Percentiles rank a stretch among this genome's conserved stretches.
phyloP scores from a whole-genome alignment of 179 eudicot genomes.

The Carnegiea gigantea region DNA sequence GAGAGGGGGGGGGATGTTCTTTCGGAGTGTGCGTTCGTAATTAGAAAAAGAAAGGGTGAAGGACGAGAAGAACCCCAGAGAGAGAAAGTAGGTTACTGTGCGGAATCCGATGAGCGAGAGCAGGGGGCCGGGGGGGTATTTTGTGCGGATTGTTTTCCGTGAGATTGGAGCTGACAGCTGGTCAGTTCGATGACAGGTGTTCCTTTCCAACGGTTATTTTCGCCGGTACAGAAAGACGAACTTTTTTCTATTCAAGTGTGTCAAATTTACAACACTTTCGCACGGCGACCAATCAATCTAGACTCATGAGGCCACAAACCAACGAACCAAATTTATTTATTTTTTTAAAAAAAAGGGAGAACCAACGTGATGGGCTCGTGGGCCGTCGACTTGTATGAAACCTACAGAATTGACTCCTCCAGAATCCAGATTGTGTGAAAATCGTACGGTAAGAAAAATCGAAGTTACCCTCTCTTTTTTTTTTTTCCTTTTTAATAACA shows the following conservation, averaged over 20 bases:
- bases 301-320: background rate
- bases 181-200: background rate
- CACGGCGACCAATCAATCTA: background rate
- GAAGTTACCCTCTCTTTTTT: too few species aligned
- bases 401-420: too few species aligned
- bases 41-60: background rate
- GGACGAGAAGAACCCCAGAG: too few species aligned
- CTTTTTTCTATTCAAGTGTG: background rate
- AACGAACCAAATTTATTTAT: too few species aligned
- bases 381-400: too few species aligned
- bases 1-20: background rate
- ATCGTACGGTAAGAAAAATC: too few species aligned
- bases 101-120: background rate
- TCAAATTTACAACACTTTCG: background rate
- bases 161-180: background rate
- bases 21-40: background rate
- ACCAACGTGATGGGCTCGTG: too few species aligned
- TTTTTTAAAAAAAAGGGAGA: too few species aligned
- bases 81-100: background rate
- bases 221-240: background rate
- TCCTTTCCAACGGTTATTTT: conserved; percentile 6
- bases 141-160: too few species aligned
- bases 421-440: too few species aligned
- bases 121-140: too few species aligned
- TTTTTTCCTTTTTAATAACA: too few species aligned